Percentiles rank a stretch among this genome's conserved stretches.
Evolutionary conservation across 306 rosid species (phyloP).

Genomic region (Potentilla sterilis): DNA sequence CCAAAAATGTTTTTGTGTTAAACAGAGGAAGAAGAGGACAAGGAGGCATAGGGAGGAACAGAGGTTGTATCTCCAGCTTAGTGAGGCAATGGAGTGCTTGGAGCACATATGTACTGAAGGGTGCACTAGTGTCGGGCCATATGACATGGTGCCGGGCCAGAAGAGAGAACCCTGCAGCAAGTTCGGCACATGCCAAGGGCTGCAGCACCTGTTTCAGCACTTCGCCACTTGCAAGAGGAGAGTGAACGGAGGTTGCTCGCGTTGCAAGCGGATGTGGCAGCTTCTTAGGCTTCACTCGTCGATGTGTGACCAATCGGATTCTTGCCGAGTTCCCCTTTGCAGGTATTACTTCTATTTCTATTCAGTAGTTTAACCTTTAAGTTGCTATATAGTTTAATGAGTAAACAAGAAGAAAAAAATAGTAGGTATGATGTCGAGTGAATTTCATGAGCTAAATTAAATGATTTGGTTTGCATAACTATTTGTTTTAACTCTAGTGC

Average conservation of each 20-base stretch:
- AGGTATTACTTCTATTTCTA: constrained; percentile 33
- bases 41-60: constrained; percentile 56
- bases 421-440: not conserved
- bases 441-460: not conserved
- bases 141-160: constrained; percentile 40
- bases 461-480: not conserved
- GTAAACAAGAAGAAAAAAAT: not conserved
- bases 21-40: constrained; percentile 72
- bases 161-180: constrained; percentile 60
- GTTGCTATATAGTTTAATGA: not conserved
- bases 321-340: constrained; percentile 95
- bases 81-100: constrained; percentile 94
- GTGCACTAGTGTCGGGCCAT: constrained; percentile 73
- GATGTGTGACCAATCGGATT: constrained; percentile 59
- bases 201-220: constrained; percentile 69
- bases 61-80: constrained; percentile 53
- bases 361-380: not conserved
- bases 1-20: not conserved
- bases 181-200: constrained; percentile 69
- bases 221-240: constrained; percentile 61
- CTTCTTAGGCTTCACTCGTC: constrained; percentile 75
- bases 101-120: constrained; percentile 93
- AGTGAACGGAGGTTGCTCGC: constrained; percentile 57
- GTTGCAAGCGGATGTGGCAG: constrained; percentile 97
- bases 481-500: not conserved